These are phyloP conservation scores for Zizania latifolia DNA, from an alignment of 176 grass and related monocot species.

Conservation along the genomic window DNA sequence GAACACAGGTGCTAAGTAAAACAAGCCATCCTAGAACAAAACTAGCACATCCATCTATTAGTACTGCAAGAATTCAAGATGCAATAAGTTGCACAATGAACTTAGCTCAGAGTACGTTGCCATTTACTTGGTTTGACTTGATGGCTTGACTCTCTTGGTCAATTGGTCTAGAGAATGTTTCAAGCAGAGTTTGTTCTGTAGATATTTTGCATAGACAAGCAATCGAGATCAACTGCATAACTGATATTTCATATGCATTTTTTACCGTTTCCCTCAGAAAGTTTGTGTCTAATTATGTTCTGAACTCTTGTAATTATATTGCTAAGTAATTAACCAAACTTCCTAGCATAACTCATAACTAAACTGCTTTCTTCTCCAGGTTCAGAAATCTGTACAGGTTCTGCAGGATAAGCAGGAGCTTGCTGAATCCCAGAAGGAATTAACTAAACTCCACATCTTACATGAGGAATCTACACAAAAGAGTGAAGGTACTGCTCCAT, in stretches of 20 bases:
- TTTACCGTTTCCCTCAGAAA: background rate
- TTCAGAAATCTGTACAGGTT: constrained; percentile 73
- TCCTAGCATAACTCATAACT: background rate
- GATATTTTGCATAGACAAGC: background rate
- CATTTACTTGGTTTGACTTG: background rate
- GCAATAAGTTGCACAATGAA: background rate
- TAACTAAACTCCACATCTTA: constrained; percentile 62
- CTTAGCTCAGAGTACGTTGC: background rate
- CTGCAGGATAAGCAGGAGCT: constrained; percentile 86
- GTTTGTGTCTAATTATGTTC: background rate
- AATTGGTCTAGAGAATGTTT: background rate
- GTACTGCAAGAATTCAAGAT: background rate
- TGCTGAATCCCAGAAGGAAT: constrained; percentile 66
- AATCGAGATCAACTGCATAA: background rate
- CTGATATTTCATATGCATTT: background rate
- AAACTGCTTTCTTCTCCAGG: constrained; percentile 38
- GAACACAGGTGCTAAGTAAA: background rate
- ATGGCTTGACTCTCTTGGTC: background rate
- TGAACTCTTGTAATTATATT: background rate
- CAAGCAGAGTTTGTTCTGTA: background rate
- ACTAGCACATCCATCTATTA: background rate
- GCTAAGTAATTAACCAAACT: background rate
- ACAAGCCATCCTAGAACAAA: background rate
- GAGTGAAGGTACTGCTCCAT: constrained; percentile 48
- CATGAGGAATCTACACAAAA: constrained; percentile 59